Base-by-base conservation (phyloP, 2,329 filamentous ascomycete genomes). In the Aspergillus arachidicola region DNA sequence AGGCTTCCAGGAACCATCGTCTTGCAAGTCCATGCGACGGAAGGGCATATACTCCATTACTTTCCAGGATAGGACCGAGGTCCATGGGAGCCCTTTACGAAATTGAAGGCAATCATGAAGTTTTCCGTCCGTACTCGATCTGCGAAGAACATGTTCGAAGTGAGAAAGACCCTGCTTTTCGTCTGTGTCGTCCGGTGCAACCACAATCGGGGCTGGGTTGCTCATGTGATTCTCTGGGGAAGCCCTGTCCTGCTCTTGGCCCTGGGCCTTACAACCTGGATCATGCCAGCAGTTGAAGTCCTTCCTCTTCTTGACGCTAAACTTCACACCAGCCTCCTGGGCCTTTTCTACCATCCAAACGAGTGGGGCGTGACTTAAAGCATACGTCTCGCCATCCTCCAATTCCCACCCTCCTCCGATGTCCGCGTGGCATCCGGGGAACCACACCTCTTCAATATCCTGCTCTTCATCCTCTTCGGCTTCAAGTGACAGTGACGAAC, bases 11-110 rank as follows among this genome's bases (percentile, higher is more conserved):
- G 86, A 87, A 0, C 91, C 91, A 65, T 94, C 89, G 0, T 81
- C 64, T 65, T 88, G 87, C 7, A 94, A 79, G 69, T 94, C 92
- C 90, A 95, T 94, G 26, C 92, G 84, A 1, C 90, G 85, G 78
- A 94, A 94, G 0, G 92, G 92, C 26, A 94, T 80, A 73, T 90
- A 93, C 71, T 94, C 92, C 91, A 94, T 92, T 21, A 91, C 74
- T 41, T 88, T 90, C 91, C 91, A 94, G 1, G 83, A 84, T 0
- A 89, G 68, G 0, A 92, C 90, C 0, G 87, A 85, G 4, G 80
- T 61, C 28, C 67, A 65, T 0, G 82, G 75, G 3, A 91, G 80
- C 0, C 91, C 91, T 12, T 86, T 84, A 12, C 83, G 82, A 69
- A 87, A 92, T 55, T 84, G 79, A 0, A 94, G 83, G 3, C 89